A percentile compares a stretch with the other conserved stretches of the same genome.
phyloP scores from a whole-genome alignment of 202 grass and related monocot genomes.

The Cymbopogon flexuosus region DNA sequence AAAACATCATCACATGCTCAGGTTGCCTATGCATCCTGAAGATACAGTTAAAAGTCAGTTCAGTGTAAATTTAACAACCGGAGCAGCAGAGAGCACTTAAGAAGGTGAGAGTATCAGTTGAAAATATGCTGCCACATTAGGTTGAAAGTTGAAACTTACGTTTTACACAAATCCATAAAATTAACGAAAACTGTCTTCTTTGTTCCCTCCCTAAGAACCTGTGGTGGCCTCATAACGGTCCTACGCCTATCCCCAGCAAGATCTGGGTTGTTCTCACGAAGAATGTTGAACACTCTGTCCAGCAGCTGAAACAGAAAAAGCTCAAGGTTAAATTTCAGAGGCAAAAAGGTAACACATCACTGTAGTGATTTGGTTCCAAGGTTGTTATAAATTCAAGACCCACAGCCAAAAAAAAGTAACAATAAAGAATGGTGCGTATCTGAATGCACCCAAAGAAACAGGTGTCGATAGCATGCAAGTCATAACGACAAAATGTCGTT shows the following conservation, averaged over 20 bases:
- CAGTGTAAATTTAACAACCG: not conserved
- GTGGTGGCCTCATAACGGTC: slow-evolving; percentile 49
- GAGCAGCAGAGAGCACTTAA: not conserved
- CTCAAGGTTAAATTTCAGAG: not conserved
- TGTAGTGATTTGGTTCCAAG: not conserved
- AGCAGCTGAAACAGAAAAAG: slow-evolving; percentile 43
- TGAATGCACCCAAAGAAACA: not conserved
- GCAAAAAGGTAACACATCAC: not conserved
- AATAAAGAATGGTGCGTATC: not conserved
- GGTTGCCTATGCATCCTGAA: slow-evolving; percentile 71
- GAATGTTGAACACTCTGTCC: slow-evolving; percentile 57
- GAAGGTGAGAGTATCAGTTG: not conserved
- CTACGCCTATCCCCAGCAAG: slow-evolving; percentile 45
- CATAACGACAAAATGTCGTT: not conserved
- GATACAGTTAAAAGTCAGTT: not conserved
- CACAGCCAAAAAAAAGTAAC: not conserved
- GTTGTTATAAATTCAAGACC: not conserved
- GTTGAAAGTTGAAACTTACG: slow-evolving; percentile 16
- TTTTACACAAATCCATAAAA: slow-evolving; percentile 76
- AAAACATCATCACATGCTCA: slow-evolving; percentile 70
- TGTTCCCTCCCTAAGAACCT: slow-evolving; percentile 60
- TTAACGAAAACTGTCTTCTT: slow-evolving; percentile 80
- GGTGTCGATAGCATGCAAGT: not conserved
- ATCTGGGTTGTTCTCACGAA: slow-evolving; percentile 61
- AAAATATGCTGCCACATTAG: not conserved